Evolutionary conservation across 2,329 filamentous ascomycete genomes (phyloP).

Genomic region (Colletotrichum godetiae): DNA sequence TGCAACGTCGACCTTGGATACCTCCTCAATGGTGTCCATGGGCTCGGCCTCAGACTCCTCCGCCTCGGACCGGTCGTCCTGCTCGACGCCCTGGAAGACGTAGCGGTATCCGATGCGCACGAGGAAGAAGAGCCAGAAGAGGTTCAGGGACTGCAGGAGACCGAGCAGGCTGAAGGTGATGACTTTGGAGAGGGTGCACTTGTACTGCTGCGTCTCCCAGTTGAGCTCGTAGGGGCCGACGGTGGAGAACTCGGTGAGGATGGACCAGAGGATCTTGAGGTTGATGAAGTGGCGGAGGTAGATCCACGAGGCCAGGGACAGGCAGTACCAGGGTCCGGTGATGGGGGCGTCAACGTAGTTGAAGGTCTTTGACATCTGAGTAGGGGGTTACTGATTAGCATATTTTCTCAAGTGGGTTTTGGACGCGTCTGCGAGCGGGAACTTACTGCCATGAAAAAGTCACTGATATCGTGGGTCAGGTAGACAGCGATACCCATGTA

Average conservation of each 20-base stretch:
- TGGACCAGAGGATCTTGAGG: slow-evolving; percentile 67
- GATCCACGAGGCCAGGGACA: slow-evolving; percentile 75
- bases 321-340: slow-evolving; percentile 72
- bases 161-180: slow-evolving; percentile 66
- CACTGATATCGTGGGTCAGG: slow-evolving; percentile 79
- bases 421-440: no score
- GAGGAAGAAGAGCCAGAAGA: slow-evolving; percentile 72
- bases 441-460: slow-evolving; percentile 80
- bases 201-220: slow-evolving; percentile 71
- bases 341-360: slow-evolving; percentile 76
- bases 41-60: slow-evolving; percentile 61
- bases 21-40: slow-evolving; percentile 31
- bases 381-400: not conserved
- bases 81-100: slow-evolving; percentile 58
- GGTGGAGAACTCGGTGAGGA: slow-evolving; percentile 67
- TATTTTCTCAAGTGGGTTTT: not conserved
- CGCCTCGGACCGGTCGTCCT: slow-evolving; percentile 68
- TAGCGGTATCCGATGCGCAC: slow-evolving; percentile 66
- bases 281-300: slow-evolving; percentile 79
- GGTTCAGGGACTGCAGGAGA: slow-evolving; percentile 65
- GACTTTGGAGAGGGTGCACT: slow-evolving; percentile 63
- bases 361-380: slow-evolving; percentile 73
- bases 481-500: slow-evolving; percentile 81
- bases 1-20: slow-evolving; percentile 21
- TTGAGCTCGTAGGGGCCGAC: slow-evolving; percentile 68